Conservation (phyloP, 176 grass and related monocot genomes). For the Aegilops bicornis region DNA sequence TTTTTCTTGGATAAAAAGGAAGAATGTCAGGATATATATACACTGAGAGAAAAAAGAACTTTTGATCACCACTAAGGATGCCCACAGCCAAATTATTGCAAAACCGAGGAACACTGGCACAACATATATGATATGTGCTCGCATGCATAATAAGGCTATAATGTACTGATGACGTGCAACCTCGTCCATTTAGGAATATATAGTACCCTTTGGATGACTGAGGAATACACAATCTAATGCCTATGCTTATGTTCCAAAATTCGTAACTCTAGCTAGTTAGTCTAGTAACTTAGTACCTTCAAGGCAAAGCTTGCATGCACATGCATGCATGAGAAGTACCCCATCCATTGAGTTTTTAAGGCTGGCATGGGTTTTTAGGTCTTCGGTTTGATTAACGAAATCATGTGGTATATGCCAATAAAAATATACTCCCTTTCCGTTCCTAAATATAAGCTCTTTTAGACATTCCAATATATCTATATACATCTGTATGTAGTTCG, state of each 20-base stretch:
- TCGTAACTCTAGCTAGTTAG: not conserved
- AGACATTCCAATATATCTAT: too few relatives aligned
- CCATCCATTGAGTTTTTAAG: not conserved
- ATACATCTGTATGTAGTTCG: too few relatives aligned
- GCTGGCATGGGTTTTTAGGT: not conserved
- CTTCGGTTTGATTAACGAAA: too few relatives aligned
- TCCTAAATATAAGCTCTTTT: too few relatives aligned
- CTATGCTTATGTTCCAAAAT: not conserved
- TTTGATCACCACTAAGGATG: not conserved
- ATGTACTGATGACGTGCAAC: not conserved
- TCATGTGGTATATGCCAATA: too few relatives aligned
- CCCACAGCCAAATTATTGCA: not conserved
- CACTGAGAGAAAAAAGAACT: not conserved
- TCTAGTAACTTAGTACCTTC: not conserved
- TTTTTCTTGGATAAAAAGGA: not conserved
- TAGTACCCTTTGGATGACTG: not conserved
- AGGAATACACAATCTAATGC: not conserved
- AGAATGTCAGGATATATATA: not conserved
- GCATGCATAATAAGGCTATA: not conserved
- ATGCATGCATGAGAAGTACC: not conserved
- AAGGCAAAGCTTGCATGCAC: not conserved
- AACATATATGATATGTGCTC: not conserved
- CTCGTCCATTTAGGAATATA: not conserved
- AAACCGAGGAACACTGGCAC: not conserved
- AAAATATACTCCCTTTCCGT: too few relatives aligned